phyloP scores from a whole-genome alignment of 345 rosid genomes.

The Corymbia maculata region DNA sequence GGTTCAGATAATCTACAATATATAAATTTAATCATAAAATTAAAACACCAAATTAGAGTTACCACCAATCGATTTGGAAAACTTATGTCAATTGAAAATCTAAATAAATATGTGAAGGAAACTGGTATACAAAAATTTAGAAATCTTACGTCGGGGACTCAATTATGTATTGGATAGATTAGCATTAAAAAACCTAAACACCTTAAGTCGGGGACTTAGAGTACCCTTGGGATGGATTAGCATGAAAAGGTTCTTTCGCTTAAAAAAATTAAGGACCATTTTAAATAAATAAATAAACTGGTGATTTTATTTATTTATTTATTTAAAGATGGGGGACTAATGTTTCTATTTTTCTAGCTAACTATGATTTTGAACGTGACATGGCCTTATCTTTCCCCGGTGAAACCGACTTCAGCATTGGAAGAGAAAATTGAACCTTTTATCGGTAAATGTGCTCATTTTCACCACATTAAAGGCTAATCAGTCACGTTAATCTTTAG shows the following conservation, averaged over 20 bases:
- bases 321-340: neutral
- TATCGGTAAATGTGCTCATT: neutral
- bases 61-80: neutral
- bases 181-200: neutral
- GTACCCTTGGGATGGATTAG: neutral
- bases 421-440: neutral
- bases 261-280: neutral
- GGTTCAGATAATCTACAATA: neutral
- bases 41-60: neutral
- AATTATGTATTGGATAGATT: neutral
- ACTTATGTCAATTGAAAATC: neutral
- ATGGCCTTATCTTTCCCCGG: neutral
- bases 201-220: neutral
- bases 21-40: too few species aligned
- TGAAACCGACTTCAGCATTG: neutral
- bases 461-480: neutral
- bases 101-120: neutral
- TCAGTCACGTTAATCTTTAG: neutral
- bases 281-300: neutral
- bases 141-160: neutral
- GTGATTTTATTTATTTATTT: constrained; percentile 9
- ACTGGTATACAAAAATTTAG: neutral
- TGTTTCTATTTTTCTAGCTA: neutral
- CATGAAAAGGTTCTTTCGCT: neutral
- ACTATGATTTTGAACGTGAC: neutral